Evolutionary conservation across 2,329 filamentous ascomycete genomes (phyloP), one percentile per base, ranked within the genome.

Genomic region (Truncatella angustata): DNA sequence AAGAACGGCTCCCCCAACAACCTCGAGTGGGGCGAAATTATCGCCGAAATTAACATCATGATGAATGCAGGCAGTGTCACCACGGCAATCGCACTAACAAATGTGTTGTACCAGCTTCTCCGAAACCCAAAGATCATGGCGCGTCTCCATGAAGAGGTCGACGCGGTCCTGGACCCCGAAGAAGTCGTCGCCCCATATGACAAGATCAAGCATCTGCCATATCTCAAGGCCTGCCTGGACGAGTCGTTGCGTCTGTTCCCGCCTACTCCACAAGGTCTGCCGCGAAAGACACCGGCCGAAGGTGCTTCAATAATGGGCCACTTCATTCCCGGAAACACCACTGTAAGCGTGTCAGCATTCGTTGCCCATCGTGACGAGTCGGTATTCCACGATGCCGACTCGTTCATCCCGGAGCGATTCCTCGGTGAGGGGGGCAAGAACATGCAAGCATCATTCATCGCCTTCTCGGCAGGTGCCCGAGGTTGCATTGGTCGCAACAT

Each of bases 1-100:
- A 73, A 69, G 49, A 66, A 71, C 16, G 73, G 66, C 14, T 62
- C 64, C 3, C 64, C 71, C 1, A 66, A 68, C 34, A 64, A 73
- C 34, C 72, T 84, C 1, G 77, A 82, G 54, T 80, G 73, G 73
- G 80, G 81, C 21, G 81, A 85, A 62, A 76, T 84, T 6, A 73
- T 80, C 0, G 79, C 80, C 11, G 80, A 85, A 58, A 68, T 80
- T 21, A 70, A 63, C 40, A 79, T 76, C 60, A 82, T 82, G 72
- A 73, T 74, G 57, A 73, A 71, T 55, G 80, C 79, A 1, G 79
- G 79, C 5, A 73, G 68, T 3, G 76, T 73, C 18, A 82, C 78
- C 0, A 81, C 78, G 1, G 63, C 65, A 11, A 69, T 70, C 60
- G 70, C 79, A 7, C 73, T 84, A 60, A 71, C 72, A 11, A 80